Base-by-base conservation (phyloP, 2,329 filamentous ascomycete species). In the Hypoxylon sp. region DNA sequence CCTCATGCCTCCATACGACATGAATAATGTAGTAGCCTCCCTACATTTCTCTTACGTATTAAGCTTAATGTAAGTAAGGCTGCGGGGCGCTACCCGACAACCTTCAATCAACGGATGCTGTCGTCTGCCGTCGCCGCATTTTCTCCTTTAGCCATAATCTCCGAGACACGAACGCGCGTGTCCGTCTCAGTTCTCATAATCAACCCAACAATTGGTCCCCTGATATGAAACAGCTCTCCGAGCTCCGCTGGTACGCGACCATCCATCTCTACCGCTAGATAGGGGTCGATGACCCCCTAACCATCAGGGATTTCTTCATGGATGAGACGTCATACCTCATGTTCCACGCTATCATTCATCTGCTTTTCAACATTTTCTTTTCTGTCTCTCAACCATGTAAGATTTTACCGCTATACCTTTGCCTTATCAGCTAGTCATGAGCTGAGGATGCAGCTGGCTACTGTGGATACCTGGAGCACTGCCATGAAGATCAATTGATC, bases 141-240 rank as follows among this genome's bases (percentile, higher is more conserved):
- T 70, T 57, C 64, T 66, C 9, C 59, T 70, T 72, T 62, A 11
- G 65, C 37, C 59, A 53, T 52, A 67, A 71, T 17, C 65, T 68
- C 70, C 70, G 70, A 72, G 70, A 72, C 70, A 72, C n/a, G n/a
- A 69, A 67, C 29, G 62, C 70, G 62, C 70, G 70, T 72, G 70
- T 64, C 35, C 65, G 62, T 47, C 33, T 33, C 24, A 51, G 48
- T 39, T 42, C 39, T 31, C 26, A 24, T 42, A 48, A 54, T n/a
- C 10, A 37, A 26, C 2, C 24, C 50, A 57, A 14, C 53, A 29
- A 63, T 67, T 70, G 64, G 64, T 13, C 53, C 58, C 47, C 48
- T 19, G 26, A 11, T 10, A 57, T 67, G 63, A 67, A 66, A 69
- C 66, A 71, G 5, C 42, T 63, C 59, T 63, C 54, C 54, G 47